Conservation (phyloP, 116 monocot genomes). For the Dioscorea cayenensis region DNA sequence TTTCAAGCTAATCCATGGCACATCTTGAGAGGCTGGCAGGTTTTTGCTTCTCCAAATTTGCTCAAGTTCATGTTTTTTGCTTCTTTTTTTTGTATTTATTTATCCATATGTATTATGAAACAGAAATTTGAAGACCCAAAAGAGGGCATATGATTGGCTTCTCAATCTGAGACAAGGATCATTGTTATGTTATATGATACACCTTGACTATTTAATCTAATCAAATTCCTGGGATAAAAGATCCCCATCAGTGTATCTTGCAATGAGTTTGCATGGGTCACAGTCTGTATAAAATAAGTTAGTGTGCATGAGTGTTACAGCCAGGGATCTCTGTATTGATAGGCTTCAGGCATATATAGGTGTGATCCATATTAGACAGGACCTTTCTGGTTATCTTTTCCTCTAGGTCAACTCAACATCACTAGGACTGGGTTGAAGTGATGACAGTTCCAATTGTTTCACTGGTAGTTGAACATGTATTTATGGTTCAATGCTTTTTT, state of each 20-base stretch:
- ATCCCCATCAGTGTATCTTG: background rate
- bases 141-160: slow-evolving; percentile 5
- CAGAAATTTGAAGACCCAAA: background rate
- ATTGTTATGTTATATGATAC: slow-evolving; percentile 5
- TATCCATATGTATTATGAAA: background rate
- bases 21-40: background rate
- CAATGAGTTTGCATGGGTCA: too few relatives aligned
- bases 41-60: slow-evolving; percentile 2
- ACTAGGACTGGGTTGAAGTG: too few relatives aligned
- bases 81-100: slow-evolving; percentile 1
- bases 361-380: too few relatives aligned
- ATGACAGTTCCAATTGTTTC: too few relatives aligned
- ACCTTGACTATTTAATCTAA: background rate
- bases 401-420: too few relatives aligned
- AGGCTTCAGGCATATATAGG: too few relatives aligned
- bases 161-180: background rate
- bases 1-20: background rate
- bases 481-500: too few relatives aligned
- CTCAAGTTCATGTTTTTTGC: background rate
- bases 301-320: too few relatives aligned
- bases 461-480: too few relatives aligned
- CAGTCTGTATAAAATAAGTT: too few relatives aligned
- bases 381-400: too few relatives aligned
- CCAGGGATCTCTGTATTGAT: too few relatives aligned
- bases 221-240: background rate